phyloP scores from a whole-genome alignment of 306 rosid genomes.

The Sindora glabra region DNA sequence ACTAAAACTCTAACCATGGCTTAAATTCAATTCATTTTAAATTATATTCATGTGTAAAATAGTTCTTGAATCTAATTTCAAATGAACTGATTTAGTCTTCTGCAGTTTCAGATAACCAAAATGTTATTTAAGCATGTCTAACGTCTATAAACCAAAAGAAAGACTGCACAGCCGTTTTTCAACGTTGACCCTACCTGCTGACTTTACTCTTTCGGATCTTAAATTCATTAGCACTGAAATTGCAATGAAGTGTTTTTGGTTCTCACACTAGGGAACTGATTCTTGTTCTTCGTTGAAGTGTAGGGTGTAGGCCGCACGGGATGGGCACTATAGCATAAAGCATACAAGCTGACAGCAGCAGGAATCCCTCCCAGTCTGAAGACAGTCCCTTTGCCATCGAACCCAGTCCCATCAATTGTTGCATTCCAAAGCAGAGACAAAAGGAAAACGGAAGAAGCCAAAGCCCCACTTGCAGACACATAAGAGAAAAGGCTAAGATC shows the following conservation, averaged over 20 bases:
- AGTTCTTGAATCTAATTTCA: no score
- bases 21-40: no score
- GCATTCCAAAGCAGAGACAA: conserved; percentile 57
- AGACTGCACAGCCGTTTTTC: no score
- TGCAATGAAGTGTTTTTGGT: background rate
- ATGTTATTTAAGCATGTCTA: no score
- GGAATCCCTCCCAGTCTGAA: conserved; percentile 53
- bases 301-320: conserved; percentile 73
- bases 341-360: conserved; percentile 56
- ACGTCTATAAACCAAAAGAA: no score
- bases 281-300: conserved; percentile 59
- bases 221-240: no score
- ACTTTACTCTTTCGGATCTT: no score
- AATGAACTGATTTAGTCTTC: no score
- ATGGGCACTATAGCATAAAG: conserved; percentile 81
- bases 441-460: conserved; percentile 58
- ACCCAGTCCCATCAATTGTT: conserved; percentile 69
- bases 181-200: no score
- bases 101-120: no score
- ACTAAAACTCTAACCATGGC: no score
- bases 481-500: conserved; percentile 66
- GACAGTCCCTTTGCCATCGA: conserved; percentile 42
- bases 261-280: conserved; percentile 66
- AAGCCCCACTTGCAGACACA: conserved; percentile 73
- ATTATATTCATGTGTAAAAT: no score